These are phyloP conservation scores for Stereocaulon alpinum DNA, from an alignment of 495 filamentous ascomycete species.

Conservation along the genomic window DNA sequence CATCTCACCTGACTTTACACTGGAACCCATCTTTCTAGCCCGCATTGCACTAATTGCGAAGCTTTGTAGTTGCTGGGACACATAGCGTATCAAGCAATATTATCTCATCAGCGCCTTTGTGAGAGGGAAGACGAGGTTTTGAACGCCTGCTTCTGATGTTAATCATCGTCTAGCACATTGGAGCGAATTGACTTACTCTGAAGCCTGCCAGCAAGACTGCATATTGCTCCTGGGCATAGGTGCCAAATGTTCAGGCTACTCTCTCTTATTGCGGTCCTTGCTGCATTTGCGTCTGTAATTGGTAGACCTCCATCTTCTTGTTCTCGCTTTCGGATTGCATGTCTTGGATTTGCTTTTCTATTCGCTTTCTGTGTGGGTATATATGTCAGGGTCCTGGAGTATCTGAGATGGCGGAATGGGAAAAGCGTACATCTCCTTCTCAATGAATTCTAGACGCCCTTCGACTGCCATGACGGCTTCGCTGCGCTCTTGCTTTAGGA, in stretches of 20 bases:
- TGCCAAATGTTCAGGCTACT: neutral
- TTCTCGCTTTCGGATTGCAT: constrained; percentile 73
- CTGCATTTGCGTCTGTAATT: constrained; percentile 15
- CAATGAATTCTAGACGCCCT: constrained; percentile 81
- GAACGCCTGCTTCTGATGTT: no score
- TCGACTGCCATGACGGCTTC: constrained; percentile 87
- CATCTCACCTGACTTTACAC: no score
- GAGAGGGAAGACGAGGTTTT: no score
- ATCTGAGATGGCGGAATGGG: neutral
- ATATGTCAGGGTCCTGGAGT: neutral
- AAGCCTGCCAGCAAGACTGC: neutral
- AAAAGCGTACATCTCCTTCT: constrained; percentile 75
- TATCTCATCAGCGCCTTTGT: no score
- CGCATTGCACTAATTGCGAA: no score
- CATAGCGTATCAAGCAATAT: no score
- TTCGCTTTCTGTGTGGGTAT: constrained; percentile 49
- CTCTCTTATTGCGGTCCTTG: neutral
- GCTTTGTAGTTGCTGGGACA: no score
- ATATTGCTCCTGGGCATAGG: no score
- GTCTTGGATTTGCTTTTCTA: constrained; percentile 71
- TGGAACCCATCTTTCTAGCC: no score
- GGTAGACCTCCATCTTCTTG: constrained; percentile 51
- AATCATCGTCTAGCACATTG: no score
- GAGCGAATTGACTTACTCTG: neutral
- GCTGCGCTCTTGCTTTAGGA: constrained; percentile 84